Evolutionary conservation across 1,139 yeast species (phyloP), one percentile per base, ranked within the genome.

Genomic region (Pichia sp.): DNA sequence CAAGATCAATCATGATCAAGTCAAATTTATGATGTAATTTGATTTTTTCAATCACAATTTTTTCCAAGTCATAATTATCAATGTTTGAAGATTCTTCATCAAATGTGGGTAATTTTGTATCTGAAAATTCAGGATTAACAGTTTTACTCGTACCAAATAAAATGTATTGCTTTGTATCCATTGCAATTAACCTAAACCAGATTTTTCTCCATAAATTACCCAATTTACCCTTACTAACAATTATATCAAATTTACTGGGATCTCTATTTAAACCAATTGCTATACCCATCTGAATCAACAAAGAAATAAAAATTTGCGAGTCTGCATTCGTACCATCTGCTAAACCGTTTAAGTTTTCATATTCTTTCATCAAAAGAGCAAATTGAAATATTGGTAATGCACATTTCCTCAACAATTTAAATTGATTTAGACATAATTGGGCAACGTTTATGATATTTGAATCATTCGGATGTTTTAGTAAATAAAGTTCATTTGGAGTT

Each of bases 221-320:
- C 25, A 61, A 48, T 41, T 59, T 58, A 7, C 48, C 45, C 6
- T 45, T 33, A 16, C 46, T 45, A 3, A 42, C 35, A 9, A 37
- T 10, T 2, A 41, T 11, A 24, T 62, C 66, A 31, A 64, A 65
- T 30, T 54, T 66, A 27, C 56, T 60, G 4, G 76, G 80, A 50
- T 78, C 82, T 40, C 80, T 62, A 58, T 78, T 73, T 28, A 79
- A 54, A 0, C 82, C 82, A 39, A 76, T 61, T 0, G 76, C 65
- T 37, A 67, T 65, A 0, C 76, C 81, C 64, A 71, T 67, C 48
- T 73, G 76, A 2, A 75, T 58, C 39, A 78, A 55, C 51, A 72
- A 59, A 2, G 77, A 75, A 12, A 68, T 62, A 42, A 67, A 67
- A 0, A 71, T 66, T 44, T 70, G 74, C 0, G 73, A 61, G 45